Conservation (phyloP, 2,329 filamentous ascomycete genomes). For the Colletotrichum sp. region DNA sequence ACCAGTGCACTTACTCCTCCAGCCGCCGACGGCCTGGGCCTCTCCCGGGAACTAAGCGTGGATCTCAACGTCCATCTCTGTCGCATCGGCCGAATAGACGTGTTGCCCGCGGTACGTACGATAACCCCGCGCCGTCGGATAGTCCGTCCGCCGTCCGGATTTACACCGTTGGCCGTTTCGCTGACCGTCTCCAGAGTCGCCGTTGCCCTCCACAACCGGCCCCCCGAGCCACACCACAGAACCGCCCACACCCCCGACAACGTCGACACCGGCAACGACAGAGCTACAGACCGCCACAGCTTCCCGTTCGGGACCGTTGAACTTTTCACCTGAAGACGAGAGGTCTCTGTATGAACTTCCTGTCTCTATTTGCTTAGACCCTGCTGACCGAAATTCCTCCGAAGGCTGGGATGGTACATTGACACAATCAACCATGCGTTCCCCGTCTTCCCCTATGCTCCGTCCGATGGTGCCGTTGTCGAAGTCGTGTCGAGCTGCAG, state of each 20-base stretch:
- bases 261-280: background rate
- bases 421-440: background rate
- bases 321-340: background rate
- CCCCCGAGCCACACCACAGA: background rate
- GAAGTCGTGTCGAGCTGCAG: background rate
- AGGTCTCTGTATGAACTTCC: background rate
- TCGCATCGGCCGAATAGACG: background rate
- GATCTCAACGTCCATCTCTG: background rate
- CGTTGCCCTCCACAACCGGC: background rate
- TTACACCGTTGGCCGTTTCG: background rate
- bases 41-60: background rate
- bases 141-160: background rate
- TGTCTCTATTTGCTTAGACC: accelerated
- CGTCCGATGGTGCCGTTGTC: background rate
- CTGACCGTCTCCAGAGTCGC: background rate
- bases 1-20: conserved; percentile 13
- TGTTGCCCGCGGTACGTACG: background rate
- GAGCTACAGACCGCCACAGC: background rate
- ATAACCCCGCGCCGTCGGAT: background rate
- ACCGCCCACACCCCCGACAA: background rate
- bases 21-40: conserved; percentile 19
- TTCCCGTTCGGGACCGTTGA: background rate
- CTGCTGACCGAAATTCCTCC: background rate
- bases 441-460: background rate
- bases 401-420: background rate